Conservation (phyloP, 768 basidiomycete species). For the Hygrocybe punicea region DNA sequence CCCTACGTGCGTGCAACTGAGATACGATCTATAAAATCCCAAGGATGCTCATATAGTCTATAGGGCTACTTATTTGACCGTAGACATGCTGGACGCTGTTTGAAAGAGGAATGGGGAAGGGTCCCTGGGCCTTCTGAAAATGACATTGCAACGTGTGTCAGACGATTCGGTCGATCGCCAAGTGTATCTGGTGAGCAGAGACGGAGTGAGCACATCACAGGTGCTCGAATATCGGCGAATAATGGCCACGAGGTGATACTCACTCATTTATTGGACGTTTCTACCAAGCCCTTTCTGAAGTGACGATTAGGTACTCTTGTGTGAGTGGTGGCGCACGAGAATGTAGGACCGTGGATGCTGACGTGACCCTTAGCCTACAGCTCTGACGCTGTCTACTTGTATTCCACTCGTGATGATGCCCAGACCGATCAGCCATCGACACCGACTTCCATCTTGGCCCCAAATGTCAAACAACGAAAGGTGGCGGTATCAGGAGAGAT, state of each 20-base stretch:
- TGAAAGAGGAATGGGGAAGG: constrained; percentile 70
- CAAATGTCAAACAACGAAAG: constrained; percentile 23
- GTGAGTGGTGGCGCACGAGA: constrained; percentile 39
- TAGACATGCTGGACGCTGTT: constrained; percentile 59
- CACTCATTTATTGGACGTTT: background rate
- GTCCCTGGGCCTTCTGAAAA: constrained; percentile 39
- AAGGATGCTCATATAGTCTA: constrained; percentile 5
- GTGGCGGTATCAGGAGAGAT: constrained; percentile 10
- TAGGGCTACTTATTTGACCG: constrained; percentile 84
- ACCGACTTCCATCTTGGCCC: constrained; percentile 30
- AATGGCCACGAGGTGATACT: constrained; percentile 71
- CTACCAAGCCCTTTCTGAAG: background rate
- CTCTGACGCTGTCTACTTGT: constrained; percentile 68
- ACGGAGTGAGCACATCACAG: constrained; percentile 65
- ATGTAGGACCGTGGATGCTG: background rate
- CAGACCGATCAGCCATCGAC: constrained; percentile 19
- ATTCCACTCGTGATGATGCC: constrained; percentile 67
- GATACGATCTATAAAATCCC: background rate
- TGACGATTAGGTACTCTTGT: constrained; percentile 56
- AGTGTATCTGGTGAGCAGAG: constrained; percentile 33
- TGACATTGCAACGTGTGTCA: constrained; percentile 72
- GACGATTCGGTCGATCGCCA: constrained; percentile 62
- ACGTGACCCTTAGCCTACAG: constrained; percentile 54
- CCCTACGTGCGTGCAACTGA: constrained; percentile 54
- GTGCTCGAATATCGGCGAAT: constrained; percentile 62